Evolutionary conservation across 2,329 filamentous ascomycete genomes (phyloP), one percentile per base, ranked within the genome.

Genomic region (Sporothrix mexicana): DNA sequence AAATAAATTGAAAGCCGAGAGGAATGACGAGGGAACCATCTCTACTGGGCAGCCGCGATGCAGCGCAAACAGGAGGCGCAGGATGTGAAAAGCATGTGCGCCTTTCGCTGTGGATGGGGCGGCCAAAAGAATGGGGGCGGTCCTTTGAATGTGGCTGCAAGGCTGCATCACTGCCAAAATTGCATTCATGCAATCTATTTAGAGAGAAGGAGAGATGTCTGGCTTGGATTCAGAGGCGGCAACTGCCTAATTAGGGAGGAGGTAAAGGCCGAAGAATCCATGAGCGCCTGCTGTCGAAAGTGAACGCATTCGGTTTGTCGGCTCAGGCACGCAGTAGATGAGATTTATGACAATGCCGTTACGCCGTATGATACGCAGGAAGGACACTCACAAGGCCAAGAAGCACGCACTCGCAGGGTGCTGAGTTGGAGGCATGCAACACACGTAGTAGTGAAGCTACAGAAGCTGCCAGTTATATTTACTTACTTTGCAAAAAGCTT

Each of bases 211-310:
- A 36, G 43, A 66, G n/a, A 23, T 62, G 61, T n/a, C 43, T n/a
- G 15, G n/a, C 10, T 66, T 9, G 43, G 43, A 67, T 23, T 20
- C 43, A 67, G 10, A 49, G 45, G 20, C 53, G 47, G 45, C 53
- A 69, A 64, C 66, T 73, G 66, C 71, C 71, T 62, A 73, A 73
- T 64, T 17, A 47, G 71, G 71, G 62, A 70, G 66, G 66, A 72
- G 71, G 55, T 20, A 49, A 49, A 57, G n/a, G n/a, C n/a, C n/a
- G n/a, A n/a, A n/a, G n/a, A n/a, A n/a, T n/a, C n/a, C n/a, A n/a
- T n/a, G n/a, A n/a, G n/a, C n/a, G n/a, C n/a, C n/a, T n/a, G n/a
- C n/a, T n/a, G n/a, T n/a, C n/a, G n/a, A n/a, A n/a, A n/a, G n/a
- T n/a, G n/a, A n/a, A n/a, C n/a, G n/a, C 30, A 36, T 36, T 36